Evolutionary conservation across 345 rosid genomes (phyloP), one percentile per base, ranked within the genome.

Genomic region (Hypericum androsaemum): DNA sequence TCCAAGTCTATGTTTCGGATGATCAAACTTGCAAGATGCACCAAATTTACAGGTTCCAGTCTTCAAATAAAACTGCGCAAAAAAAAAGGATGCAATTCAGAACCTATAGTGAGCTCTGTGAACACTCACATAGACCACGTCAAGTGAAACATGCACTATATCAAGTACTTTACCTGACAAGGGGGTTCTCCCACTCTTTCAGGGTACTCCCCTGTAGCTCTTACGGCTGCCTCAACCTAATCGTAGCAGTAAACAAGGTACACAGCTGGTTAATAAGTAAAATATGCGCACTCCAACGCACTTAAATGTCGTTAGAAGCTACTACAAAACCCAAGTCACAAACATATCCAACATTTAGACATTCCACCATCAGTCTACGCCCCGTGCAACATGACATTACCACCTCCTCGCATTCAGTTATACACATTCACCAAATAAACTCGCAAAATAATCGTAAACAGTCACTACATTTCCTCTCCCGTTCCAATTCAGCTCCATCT

Each of bases 41-140:
- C 67, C 67, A 56, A 63, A 63, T 63, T 63, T 63, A 63, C 67
- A 63, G 61, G 67, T 56, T 50, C 67, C 67, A 37, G 61, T 63
- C 52, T 63, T 63, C 56, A 63, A 56, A 56, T 63, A 63, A 43
- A 63, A 63, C 67, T 63, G 61, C 37, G 49, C 28, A 50, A 40
- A 14, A n/a, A 0, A 37, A 15, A 37, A 62, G 2, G 8, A 32
- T 8, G 12, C 6, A 55, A 13, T 10, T 12, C 8, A 17, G 22
- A 46, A 46, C 32, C 32, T 22, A 22, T 4, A 22, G n/a, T n/a
- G n/a, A n/a, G n/a, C n/a, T n/a, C n/a, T n/a, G n/a, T 12, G 48
- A 7, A 12, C 16, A 45, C n/a, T 8, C 15, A 44, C 15, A 43
- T 22, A 46, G 12, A 14, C 1, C 50, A 46, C 15, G 7, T 32